Evolutionary conservation across 2,329 filamentous ascomycete genomes (phyloP), one percentile per base, ranked within the genome.

Genomic region (Aspergillus japonicus): DNA sequence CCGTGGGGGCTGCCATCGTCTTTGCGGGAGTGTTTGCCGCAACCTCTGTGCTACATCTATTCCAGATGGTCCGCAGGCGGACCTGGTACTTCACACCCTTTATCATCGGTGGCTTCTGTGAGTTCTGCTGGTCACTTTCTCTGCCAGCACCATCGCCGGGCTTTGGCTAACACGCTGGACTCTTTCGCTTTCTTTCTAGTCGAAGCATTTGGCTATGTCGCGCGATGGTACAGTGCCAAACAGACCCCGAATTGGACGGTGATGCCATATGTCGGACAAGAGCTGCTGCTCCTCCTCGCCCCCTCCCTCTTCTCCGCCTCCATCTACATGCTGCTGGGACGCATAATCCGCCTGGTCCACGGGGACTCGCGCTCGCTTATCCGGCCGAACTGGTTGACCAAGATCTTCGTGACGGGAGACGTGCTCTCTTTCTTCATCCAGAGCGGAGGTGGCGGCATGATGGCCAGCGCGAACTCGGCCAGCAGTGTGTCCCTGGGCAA

Each of bases 361-460:
- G 50, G 50, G 31, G 21, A 26, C 3, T 26, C 50, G 21, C 21
- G 21, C 50, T 53, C 50, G 3, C 33, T 53, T 12, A 53, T 53
- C 50, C 33, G 50, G 3, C 50, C 50, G 12, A 39, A 31, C 7
- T 53, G 50, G 50, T 23, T 53, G 19, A 53, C 50, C 33, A 42
- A 42, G 33, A 42, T 53, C 12, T 53, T 53, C 33, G 50, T 53
- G 5, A 53, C 50, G 31, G 50, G 50, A 8, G 50, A 53, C 10
- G 50, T 53, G 3, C 50, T 53, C 12, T 53, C 50, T 14, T 53
- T 53, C 21, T 53, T 53, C 21, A 53, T 53, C 33, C 50, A 53
- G 33, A 53, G 50, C 21, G 50, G 50, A 16, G 50, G 33, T n/a
- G 50, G 50, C n/a, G 50, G 33, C 8, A 53, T 53, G 21, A 53